These are phyloP conservation scores for Kazachstania africana DNA, from an alignment of 805 yeast species.

Conservation along the genomic window DNA sequence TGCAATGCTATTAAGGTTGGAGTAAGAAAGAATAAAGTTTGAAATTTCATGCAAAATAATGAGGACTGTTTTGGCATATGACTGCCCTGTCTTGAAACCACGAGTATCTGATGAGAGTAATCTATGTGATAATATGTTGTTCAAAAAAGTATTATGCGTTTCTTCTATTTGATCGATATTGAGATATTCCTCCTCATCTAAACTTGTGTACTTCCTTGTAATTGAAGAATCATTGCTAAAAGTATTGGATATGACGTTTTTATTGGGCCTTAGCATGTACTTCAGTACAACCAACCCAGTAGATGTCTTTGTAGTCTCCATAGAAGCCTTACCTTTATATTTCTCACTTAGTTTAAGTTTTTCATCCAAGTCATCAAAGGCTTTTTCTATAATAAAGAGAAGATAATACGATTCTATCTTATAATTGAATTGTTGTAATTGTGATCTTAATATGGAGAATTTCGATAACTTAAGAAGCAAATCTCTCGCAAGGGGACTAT, in stretches of 20 bases:
- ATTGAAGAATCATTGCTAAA: not conserved
- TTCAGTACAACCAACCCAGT: constrained; percentile 18
- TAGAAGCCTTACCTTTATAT: constrained; percentile 20
- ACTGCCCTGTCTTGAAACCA: constrained; percentile 30
- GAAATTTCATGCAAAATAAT: constrained; percentile 27
- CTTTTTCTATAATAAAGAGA: constrained; percentile 23
- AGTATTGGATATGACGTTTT: too few species aligned
- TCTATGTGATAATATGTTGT: constrained; percentile 16
- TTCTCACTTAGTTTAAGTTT: constrained; percentile 26
- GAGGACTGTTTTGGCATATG: constrained; percentile 33
- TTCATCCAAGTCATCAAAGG: constrained; percentile 19
- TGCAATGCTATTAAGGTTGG: constrained; percentile 28
- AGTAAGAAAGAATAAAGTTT: constrained; percentile 29
- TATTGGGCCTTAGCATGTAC: constrained; percentile 24
- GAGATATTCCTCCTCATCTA: too few species aligned
- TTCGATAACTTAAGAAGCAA: constrained; percentile 19
- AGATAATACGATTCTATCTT: constrained; percentile 25
- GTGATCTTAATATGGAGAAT: constrained; percentile 23
- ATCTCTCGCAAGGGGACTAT: constrained; percentile 20
- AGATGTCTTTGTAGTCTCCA: constrained; percentile 20
- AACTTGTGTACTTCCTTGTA: constrained; percentile 1
- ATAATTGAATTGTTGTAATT: constrained; percentile 24
- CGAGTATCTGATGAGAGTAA: constrained; percentile 11
- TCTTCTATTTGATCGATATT: constrained; percentile 40
- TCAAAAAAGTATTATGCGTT: constrained; percentile 26